Evolutionary conservation across 2,329 filamentous ascomycete genomes (phyloP), one percentile per base, ranked within the genome.

Genomic region (Simplicillium sp.): DNA sequence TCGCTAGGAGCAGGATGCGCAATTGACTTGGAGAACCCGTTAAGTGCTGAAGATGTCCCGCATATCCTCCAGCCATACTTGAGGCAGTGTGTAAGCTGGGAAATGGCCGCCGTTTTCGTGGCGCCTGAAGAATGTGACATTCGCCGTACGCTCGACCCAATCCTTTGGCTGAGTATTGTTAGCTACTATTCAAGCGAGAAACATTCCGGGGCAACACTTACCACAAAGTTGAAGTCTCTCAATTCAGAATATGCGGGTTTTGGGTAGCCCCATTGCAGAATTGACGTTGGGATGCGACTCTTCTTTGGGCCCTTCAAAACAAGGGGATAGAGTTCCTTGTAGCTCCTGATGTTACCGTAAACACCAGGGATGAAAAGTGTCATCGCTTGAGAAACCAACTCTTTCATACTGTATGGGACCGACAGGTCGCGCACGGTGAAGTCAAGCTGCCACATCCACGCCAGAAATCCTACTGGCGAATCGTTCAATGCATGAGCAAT

Each of bases 361-460:
- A 38, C 37, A 18, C 37, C 37, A n/a, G 37, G 37, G 15, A 38
- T 32, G 15, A 31, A 32, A 11, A 32, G 13, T 13, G 14, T 18
- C 25, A 38, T 3, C 20, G 28, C 37, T 28, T 38, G 37, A 8
- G 37, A 38, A 4, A 38, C 37, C 28, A 38, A 8, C 15, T 38
- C 37, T 15, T 31, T 16, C 8, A 38, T 14, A 6, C 20, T n/a
- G 14, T 31, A 38, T 4, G 37, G 37, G 7, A 38, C 7, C n/a
- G 37, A 38, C n/a, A 38, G n/a, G 13, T 38, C 37, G 16, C 37
- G 13, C 13, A 15, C 37, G 4, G 28, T 31, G 17, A 16, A 29
- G 37, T 38, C 37, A 38, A 38, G 20, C 20, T 38, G 37, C 37
- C 37, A 38, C 16, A 38, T 15, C 37, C 37, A 38, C 3, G 37